Evolutionary conservation across 2,329 filamentous ascomycete genomes (phyloP).

Genomic region (Colletotrichum sp.): DNA sequence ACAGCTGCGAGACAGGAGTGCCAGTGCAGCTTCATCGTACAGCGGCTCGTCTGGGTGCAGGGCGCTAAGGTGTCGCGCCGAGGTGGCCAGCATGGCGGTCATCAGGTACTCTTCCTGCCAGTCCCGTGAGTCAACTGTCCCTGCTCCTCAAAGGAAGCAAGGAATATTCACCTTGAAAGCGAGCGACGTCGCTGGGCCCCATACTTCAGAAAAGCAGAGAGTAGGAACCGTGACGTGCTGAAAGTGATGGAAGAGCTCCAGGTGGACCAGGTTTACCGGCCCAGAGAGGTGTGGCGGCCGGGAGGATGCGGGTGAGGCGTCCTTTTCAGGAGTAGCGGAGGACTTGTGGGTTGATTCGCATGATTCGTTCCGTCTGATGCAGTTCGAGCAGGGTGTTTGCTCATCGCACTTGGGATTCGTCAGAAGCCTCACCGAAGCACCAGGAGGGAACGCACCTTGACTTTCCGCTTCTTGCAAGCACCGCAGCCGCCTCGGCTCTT

Average conservation of each 20-base stretch:
- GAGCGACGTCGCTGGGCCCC: constrained; percentile 28
- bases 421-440: neutral
- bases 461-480: constrained; percentile 31
- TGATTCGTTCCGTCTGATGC: constrained; percentile 25
- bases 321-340: neutral
- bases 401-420: constrained; percentile 29
- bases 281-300: neutral
- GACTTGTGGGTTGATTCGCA: neutral
- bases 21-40: constrained; percentile 25
- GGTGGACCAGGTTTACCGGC: constrained; percentile 30
- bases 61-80: constrained; percentile 25
- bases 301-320: neutral
- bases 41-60: constrained; percentile 9
- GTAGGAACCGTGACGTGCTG: constrained; percentile 27
- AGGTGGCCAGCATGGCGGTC: constrained; percentile 25
- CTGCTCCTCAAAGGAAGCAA: neutral
- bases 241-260: constrained; percentile 36
- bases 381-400: constrained; percentile 28
- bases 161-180: constrained; percentile 27
- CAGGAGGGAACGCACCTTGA: constrained; percentile 27
- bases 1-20: constrained; percentile 26
- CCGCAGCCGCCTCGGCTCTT: constrained; percentile 32
- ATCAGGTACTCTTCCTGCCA: constrained; percentile 30
- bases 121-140: neutral
- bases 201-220: constrained; percentile 30